A percentile compares a stretch with the other conserved stretches of the same genome.
phyloP scores from a whole-genome alignment of 164 flowering plant genomes.

The Cinnamomum chago region DNA sequence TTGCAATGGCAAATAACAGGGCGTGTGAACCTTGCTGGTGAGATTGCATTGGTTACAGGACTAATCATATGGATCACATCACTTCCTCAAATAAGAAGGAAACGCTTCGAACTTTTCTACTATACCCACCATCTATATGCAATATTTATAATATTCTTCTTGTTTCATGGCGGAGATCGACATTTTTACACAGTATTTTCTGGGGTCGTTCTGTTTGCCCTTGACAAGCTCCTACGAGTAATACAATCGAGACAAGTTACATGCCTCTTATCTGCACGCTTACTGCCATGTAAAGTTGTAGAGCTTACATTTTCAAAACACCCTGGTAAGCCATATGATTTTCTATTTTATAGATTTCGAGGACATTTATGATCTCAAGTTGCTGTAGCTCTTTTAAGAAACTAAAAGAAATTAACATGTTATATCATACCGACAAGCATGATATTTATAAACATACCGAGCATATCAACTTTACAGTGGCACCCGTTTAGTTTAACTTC shows the following conservation, averaged over 20 bases:
- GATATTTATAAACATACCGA: slow-evolving; percentile 65
- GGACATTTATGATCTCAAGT: background rate
- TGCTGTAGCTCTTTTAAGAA: background rate
- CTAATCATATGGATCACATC: slow-evolving; percentile 77
- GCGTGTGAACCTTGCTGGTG: slow-evolving; percentile 80
- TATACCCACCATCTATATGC: slow-evolving; percentile 76
- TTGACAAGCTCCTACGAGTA: slow-evolving; percentile 76
- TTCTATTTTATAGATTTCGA: background rate
- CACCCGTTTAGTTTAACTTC: slow-evolving; percentile 84
- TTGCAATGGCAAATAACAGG: slow-evolving; percentile 80
- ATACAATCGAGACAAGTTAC: slow-evolving; percentile 61
- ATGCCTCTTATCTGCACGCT: slow-evolving; percentile 54
- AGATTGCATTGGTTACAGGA: slow-evolving; percentile 51
- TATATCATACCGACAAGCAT: slow-evolving; percentile 70
- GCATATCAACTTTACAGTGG: slow-evolving; percentile 67
- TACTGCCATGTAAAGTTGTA: slow-evolving; percentile 60
- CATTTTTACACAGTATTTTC: slow-evolving; percentile 74
- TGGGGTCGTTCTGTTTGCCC: slow-evolving; percentile 68
- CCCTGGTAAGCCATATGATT: slow-evolving; percentile 35
- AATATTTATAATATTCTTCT: slow-evolving; percentile 60
- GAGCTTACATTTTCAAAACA: slow-evolving; percentile 70
- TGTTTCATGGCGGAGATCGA: slow-evolving; percentile 82
- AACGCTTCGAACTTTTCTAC: slow-evolving; percentile 65
- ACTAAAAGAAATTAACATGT: background rate
- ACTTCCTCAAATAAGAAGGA: slow-evolving; percentile 72